Evolutionary conservation across 495 filamentous ascomycete species (phyloP).

Genomic region (Daldinia vernicosa): DNA sequence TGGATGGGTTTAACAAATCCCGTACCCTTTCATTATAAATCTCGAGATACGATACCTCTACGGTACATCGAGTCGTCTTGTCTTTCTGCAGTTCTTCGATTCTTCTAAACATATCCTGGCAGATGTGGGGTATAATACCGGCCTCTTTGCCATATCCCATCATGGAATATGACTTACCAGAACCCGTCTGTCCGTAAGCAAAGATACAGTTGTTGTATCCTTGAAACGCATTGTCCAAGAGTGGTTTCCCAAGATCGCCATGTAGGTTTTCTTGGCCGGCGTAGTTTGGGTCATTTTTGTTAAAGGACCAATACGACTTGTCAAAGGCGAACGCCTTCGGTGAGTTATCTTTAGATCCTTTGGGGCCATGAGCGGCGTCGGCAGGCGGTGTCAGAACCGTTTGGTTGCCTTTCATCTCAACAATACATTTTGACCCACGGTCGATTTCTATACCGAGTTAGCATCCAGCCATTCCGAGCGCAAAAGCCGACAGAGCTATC

Average conservation of each 20-base stretch:
- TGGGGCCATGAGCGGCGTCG: conserved; percentile 65
- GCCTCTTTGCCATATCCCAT: conserved; percentile 98
- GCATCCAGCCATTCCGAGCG: conserved; percentile 15
- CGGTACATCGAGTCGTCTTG: conserved; percentile 82
- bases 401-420: conserved; percentile 93
- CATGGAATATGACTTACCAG: conserved; percentile 99
- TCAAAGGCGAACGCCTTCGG: conserved; percentile 95
- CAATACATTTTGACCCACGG: conserved; percentile 93
- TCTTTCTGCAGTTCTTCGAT: conserved; percentile 80
- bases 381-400: conserved; percentile 84
- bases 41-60: conserved; percentile 98
- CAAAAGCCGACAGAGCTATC: conserved; percentile 1
- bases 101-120: conserved; percentile 94
- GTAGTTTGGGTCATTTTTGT: conserved; percentile 79
- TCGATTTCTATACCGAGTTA: conserved; percentile 73
- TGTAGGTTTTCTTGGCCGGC: conserved; percentile 92
- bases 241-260: conserved; percentile 83
- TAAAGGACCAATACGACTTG: conserved; percentile 97
- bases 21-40: conserved; percentile 99
- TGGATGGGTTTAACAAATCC: conserved; percentile 94
- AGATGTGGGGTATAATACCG: conserved; percentile 98
- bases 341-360: conserved; percentile 73
- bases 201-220: conserved; percentile 99
- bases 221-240: conserved; percentile 97
- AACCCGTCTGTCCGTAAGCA: conserved; percentile 98